Base-by-base conservation (phyloP, 768 basidiomycete species). In the Trichaptum fuscoviolaceum region DNA sequence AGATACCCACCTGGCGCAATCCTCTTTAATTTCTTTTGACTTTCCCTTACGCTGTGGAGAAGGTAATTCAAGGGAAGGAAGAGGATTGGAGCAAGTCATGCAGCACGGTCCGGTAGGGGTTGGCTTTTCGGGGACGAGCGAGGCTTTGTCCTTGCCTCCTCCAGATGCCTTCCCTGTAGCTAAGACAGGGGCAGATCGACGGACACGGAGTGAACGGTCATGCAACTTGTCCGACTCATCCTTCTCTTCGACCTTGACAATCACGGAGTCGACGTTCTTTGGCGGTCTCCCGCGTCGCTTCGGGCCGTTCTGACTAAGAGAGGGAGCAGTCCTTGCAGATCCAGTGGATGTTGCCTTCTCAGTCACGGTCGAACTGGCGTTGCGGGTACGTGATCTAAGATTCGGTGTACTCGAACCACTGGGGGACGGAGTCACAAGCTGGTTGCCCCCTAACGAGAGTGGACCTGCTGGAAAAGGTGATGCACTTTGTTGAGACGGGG, bases 1-100 rank as follows among this genome's bases (percentile, higher is more conserved):
- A 18, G 24, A 61, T 57, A 63, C 67, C 57, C 74, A 93, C 91
- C 92, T 82, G 65, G 90, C 90, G 75, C 92, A 93, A 30, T 91
- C 88, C 68, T 84, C 84, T 67, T 80, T 65, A 30, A 75, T 73
- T 68, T 77, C 75, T 58, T 76, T 74, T 61, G 71, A 73, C 57
- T 75, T 71, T 57, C 76, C 80, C 75, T 87, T 87, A 71, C 84
- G 87, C 74, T 84, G 87, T 74, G 79, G 84, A 62, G 80, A 80
- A 35, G 83, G 78, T 65, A 74, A 79, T 70, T 87, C 85, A 24
- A 82, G 67, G 57, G 79, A 83, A 2, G 91, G 91, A 70, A 93
- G 74, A 63, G 92, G 79, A 72, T 87, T 91, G 64, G 77, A 78
- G 75, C 91, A 92, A 26, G 88, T 92, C 72, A 81, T 77, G 69